phyloP scores from a whole-genome alignment of 208 protist genomes.

The Angomonas deanei region DNA sequence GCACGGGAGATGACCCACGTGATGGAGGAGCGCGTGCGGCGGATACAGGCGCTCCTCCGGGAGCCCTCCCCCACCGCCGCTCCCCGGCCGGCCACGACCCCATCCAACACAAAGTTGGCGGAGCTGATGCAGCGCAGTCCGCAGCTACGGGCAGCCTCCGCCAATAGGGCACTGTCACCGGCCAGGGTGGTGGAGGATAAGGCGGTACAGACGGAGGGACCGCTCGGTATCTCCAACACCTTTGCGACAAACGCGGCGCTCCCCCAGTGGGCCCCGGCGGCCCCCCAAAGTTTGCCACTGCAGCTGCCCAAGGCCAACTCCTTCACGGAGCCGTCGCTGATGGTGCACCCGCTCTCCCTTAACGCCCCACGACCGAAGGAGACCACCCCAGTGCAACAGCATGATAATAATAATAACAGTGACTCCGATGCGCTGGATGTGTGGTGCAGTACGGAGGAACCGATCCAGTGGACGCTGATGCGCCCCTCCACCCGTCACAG shows the following conservation, averaged over 20 bases:
- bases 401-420: neutral
- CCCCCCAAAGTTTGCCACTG: neutral
- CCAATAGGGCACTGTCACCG: neutral
- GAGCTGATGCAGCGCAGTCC: neutral
- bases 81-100: neutral
- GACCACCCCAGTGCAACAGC: neutral
- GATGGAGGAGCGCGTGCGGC: slow-evolving; percentile 49
- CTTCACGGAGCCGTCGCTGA: neutral
- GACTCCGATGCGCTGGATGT: slow-evolving; percentile 12
- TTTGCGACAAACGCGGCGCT: neutral
- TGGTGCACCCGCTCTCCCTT: neutral
- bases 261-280: neutral
- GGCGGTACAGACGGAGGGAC: slow-evolving; percentile 10
- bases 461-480: slow-evolving; percentile 12
- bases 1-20: slow-evolving; percentile 18
- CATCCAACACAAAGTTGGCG: neutral
- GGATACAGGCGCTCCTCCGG: slow-evolving; percentile 37
- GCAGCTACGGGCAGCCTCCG: slow-evolving; percentile 2
- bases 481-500: neutral
- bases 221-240: neutral
- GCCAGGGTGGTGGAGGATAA: slow-evolving; percentile 7
- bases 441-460: slow-evolving; percentile 41
- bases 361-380: neutral
- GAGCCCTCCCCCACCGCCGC: slow-evolving; percentile 5
- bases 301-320: neutral